Evolutionary conservation across 78 protist species (phyloP).

Genomic region (Dictyostelium firmibasis): DNA sequence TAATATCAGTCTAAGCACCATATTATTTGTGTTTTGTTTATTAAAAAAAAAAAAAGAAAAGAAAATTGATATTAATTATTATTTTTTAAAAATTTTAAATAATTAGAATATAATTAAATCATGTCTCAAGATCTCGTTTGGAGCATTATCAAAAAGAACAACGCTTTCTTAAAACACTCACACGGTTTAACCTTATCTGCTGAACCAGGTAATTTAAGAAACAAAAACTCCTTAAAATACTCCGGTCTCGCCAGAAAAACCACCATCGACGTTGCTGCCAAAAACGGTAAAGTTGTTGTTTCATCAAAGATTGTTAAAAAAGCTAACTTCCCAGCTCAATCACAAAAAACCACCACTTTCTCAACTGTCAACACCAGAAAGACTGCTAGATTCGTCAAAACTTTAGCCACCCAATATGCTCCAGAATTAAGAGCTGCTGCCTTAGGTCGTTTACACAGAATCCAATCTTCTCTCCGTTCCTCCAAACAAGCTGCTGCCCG

Average conservation of each 20-base stretch:
- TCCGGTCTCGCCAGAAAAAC: slow-evolving; percentile 67
- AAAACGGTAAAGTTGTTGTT: slow-evolving; percentile 26
- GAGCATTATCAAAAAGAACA: slow-evolving; percentile 51
- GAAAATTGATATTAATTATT: not conserved
- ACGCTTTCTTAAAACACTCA: slow-evolving; percentile 49
- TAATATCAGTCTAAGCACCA: not conserved
- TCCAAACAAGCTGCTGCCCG: slow-evolving; percentile 3
- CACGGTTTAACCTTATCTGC: slow-evolving; percentile 20
- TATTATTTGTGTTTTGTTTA: not conserved
- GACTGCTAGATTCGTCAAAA: slow-evolving; percentile 36
- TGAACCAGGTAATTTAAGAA: slow-evolving; percentile 73
- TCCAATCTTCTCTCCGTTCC: not conserved
- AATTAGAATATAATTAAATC: not conserved
- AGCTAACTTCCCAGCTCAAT: slow-evolving; percentile 53
- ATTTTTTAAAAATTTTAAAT: not conserved
- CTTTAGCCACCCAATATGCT: slow-evolving; percentile 36
- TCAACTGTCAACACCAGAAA: slow-evolving; percentile 30
- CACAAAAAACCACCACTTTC: slow-evolving; percentile 26
- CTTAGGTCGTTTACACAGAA: slow-evolving; percentile 64
- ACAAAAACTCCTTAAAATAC: slow-evolving; percentile 48
- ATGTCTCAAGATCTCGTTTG: slow-evolving; percentile 76
- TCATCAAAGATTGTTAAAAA: slow-evolving; percentile 42
- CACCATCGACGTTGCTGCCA: slow-evolving; percentile 35
- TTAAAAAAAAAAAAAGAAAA: not conserved
- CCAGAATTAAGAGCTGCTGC: slow-evolving; percentile 79